Base-by-base conservation (phyloP, 2,329 filamentous ascomycete genomes). In the Aschersonia sp. region DNA sequence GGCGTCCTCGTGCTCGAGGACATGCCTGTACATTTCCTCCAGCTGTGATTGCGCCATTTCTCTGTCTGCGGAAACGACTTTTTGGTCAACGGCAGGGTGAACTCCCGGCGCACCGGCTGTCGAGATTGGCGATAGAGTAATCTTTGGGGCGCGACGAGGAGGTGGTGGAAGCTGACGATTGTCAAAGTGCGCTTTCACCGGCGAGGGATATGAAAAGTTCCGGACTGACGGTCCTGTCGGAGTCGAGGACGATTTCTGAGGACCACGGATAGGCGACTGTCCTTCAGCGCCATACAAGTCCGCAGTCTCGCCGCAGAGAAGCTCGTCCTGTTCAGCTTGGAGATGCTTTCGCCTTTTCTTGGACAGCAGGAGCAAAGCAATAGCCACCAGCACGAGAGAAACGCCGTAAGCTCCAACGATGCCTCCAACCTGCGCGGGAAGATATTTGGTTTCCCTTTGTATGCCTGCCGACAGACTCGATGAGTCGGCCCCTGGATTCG, bases 1-100 rank as follows among this genome's bases (percentile, higher is more conserved):
- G 46, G 77, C 77, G 49, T 76, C 77, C 58, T 95, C 89, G 56
- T 94, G 85, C 62, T 88, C 87, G 81, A 95, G 84, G 53, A 95
- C 89, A 55, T 88, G 84, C 51, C 82, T 87, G 66, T 95, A 97
- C 62, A 97, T 80, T 56, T 86, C 80, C 63, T 95, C 88, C 64
- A 95, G 80, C 62, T 95, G 85, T 53, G 82, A 73, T 63, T 92
- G 81, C 52, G 86, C 81, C 68, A 83, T 82, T 58, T 76, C 73
- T 60, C 76, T 79, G 64, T 95, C 86, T 50, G 77, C 75, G 50
- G 83, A 77, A 30, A 95, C 75, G 12, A 95, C 76, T 50, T 74
- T 74, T 50, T 83, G 80, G 62, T 95, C 87, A 50, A 95, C 85
- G 29, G 78, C 80, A 12, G 74, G 74, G 50, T 86, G 79, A 49